Base-by-base conservation (phyloP, 169 alveolate species). In the Cryptosporidium andersoni region DNA sequence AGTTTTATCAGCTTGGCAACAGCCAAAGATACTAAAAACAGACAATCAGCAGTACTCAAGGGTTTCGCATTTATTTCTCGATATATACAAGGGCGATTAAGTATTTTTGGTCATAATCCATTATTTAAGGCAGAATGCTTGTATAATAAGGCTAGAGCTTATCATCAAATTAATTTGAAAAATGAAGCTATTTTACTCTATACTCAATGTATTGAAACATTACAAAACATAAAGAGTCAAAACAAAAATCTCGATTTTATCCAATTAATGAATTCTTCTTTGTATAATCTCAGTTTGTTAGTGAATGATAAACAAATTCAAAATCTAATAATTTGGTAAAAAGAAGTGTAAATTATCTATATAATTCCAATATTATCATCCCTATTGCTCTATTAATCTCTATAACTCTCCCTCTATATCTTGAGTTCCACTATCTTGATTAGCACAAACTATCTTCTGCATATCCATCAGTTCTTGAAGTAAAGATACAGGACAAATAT, bases 61-160 rank as follows among this genome's bases (percentile, higher is more conserved):
- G 85, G 85, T 11, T 74, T 74, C 45, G 55, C 85, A 7, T 74
- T 74, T 36, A 58, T 74, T 40, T 58, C 51, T 4, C 34, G 85
- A 58, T 74, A 74, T 58, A 40, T 51, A 43, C 55, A 48, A 42
- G 85, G 85, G 55, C 55, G 85, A 52, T 39, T 58, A 45, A 74
- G 85, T 12, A 53, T 74, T 3, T 47, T 58, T n/a, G 16, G 45
- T n/a, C 47, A 74, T n/a, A 12, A 58, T 37, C 52, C 25, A 36
- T 9, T 74, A 36, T 74, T 45, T 25, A 74, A 60, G 39, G 85
- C 85, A 25, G 85, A 74, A 58, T 74, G 85, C 14, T 60, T 16
- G 43, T 74, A 74, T 43, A 74, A 74, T 60, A 43, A 58, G n/a
- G 85, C 74, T 9, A 66, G 85, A 36, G 85, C 85, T 14, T 74